phyloP scores from a whole-genome alignment of 768 basidiomycete genomes.

The Roridomyces roridus region DNA sequence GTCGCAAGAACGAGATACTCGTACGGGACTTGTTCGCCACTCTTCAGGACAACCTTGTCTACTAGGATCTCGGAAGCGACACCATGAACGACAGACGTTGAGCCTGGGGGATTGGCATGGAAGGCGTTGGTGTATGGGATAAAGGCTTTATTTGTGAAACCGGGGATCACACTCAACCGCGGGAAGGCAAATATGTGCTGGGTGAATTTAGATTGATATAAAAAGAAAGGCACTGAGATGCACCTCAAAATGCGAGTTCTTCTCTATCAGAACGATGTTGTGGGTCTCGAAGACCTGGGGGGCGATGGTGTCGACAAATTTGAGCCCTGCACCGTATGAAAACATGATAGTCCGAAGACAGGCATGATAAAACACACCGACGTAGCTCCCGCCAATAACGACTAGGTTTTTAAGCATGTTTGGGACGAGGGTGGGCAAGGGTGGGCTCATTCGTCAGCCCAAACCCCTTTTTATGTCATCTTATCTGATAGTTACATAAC shows the following conservation, averaged over 20 bases:
- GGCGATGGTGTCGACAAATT: constrained; percentile 29
- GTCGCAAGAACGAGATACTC: constrained; percentile 44
- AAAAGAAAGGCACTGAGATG: not conserved
- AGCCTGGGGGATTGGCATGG: constrained; percentile 27
- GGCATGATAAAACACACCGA: constrained; percentile 27
- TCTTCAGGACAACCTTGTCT: constrained; percentile 26
- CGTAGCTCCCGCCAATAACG: constrained; percentile 42
- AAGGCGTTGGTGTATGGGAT: constrained; percentile 38
- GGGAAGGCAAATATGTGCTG: constrained; percentile 42
- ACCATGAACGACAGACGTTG: constrained; percentile 28
- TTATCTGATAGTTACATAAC: no score
- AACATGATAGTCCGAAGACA: no score
- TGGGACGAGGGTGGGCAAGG: not conserved
- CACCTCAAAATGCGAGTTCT: constrained; percentile 39
- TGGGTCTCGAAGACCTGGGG: constrained; percentile 28
- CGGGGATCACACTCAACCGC: constrained; percentile 32
- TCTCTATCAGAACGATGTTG: constrained; percentile 38
- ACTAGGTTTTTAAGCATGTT: constrained; percentile 35
- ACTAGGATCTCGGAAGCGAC: constrained; percentile 25
- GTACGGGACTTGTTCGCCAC: constrained; percentile 33
- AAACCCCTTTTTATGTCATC: no score
- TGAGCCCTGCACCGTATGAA: no score
- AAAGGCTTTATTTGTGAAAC: constrained; percentile 35
- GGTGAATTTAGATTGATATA: not conserved
- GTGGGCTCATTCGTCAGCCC: no score